Base-by-base conservation (phyloP, 257 asterid genomes). In the Salvia rosmarinus region DNA sequence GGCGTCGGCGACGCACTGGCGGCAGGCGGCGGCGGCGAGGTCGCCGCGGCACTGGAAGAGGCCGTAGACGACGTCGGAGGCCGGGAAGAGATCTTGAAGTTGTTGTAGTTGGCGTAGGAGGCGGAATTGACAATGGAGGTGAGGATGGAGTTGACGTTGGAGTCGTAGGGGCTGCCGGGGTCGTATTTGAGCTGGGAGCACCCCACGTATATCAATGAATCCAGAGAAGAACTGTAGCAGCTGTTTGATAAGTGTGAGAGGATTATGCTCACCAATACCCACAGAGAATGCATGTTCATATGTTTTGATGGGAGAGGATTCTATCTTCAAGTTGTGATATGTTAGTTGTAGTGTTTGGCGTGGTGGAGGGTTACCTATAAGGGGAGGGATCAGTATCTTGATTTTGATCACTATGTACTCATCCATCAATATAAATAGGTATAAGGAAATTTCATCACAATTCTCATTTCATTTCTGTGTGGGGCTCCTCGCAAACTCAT, bases 31-130 rank as follows among this genome's bases (percentile, higher is more conserved):
- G 74, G 9, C 52, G 77, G 47, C 3, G 16, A 88, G 86, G 86
- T 90, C 96, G 20, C 96, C 96, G 12, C 95, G 96, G 80, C 98
- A 92, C 74, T 92, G 97, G 55, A 68, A 88, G 6, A 92, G 87
- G 71, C 95, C 96, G 75, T 90, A 88, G 2, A 88, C 86, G 64
- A 67, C 46, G 76, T 88, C 95, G 79, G 14, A 96, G 83, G 50
- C 89, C 95, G 0, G 95, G 87, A 70, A 86, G 95, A 85, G 11
- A 82, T 74, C 46, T 84, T 88, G 90, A 90, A 88, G 82, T 83
- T 84, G 92, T 90, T 90, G 87, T 75, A 90, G 77, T 47, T 80
- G 43, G 92, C 6, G 46, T 59, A 46, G 47, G 80, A 50, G 42
- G 96, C 95, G 0, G 96, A 85, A 86, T 88, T 87, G 56, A 85